Percentiles rank a stretch among this genome's conserved stretches.
Evolutionary conservation across 1,284 basidiomycete genomes (phyloP).

Genomic region (Kalmanozyma brasiliensis): DNA sequence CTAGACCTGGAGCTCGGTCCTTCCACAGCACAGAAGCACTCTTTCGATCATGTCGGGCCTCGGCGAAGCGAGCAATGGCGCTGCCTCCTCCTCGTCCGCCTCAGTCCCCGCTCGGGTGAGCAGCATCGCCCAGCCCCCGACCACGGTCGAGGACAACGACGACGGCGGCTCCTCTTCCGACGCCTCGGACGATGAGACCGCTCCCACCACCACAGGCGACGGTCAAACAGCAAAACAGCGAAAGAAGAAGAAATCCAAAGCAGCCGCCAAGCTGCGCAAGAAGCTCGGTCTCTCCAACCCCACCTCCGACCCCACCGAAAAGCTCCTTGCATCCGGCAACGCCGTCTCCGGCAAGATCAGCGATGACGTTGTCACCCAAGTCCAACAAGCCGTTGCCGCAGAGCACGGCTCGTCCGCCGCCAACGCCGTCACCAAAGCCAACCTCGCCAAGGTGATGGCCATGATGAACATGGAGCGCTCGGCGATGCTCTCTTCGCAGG

Average conservation of each 20-base stretch:
- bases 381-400: conserved; percentile 44
- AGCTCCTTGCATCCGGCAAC: conserved; percentile 32
- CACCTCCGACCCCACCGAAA: conserved; percentile 13
- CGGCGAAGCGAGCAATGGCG: conserved; percentile 6
- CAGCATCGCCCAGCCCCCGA: conserved; percentile 1
- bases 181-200: conserved; percentile 15
- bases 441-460: conserved; percentile 57
- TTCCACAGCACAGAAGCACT: too few species aligned
- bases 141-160: conserved; percentile 14
- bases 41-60: conserved; percentile 9
- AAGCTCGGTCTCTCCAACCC: conserved; percentile 46
- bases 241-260: conserved; percentile 61
- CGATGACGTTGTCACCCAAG: conserved; percentile 51
- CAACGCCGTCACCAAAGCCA: conserved; percentile 44
- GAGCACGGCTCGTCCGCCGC: conserved; percentile 55
- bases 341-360: conserved; percentile 35
- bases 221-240: conserved; percentile 46
- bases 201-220: conserved; percentile 6
- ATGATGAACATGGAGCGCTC: conserved; percentile 58
- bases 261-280: conserved; percentile 55
- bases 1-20: too few species aligned
- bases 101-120: conserved; percentile 3
- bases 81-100: conserved; percentile 7
- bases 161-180: conserved; percentile 19
- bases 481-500: conserved; percentile 54